These are phyloP conservation scores for Penicillium sp. DNA, from an alignment of 2,329 filamentous ascomycete genomes.

Conservation along the genomic window DNA sequence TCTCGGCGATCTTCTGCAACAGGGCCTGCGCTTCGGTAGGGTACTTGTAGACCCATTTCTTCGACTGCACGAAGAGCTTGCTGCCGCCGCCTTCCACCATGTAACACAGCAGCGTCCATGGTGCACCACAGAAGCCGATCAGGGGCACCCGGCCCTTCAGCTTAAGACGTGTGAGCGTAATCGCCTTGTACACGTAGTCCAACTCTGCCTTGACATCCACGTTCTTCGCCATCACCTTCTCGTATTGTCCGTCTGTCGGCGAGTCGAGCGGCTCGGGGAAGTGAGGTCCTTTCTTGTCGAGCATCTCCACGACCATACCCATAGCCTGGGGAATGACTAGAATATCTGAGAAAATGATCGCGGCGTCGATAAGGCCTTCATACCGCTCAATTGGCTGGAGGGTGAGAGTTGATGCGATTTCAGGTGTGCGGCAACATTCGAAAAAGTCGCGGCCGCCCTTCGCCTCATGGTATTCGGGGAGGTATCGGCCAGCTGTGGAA, in stretches of 20 bases:
- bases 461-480: slow-evolving; percentile 94
- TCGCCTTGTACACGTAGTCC: slow-evolving; percentile 93
- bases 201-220: slow-evolving; percentile 84
- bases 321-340: slow-evolving; percentile 96
- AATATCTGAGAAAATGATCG: slow-evolving; percentile 99
- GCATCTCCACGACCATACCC: slow-evolving; percentile 98
- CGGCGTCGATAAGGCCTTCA: slow-evolving; percentile 84
- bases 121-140: slow-evolving; percentile 94
- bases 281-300: slow-evolving; percentile 93
- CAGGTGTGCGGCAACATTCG: slow-evolving; percentile 89
- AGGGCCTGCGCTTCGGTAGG: slow-evolving; percentile 73
- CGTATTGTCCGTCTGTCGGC: slow-evolving; percentile 80
- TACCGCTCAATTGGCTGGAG: slow-evolving; percentile 93
- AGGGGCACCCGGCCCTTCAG: slow-evolving; percentile 82
- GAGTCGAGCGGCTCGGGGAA: slow-evolving; percentile 80
- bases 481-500: slow-evolving; percentile 78
- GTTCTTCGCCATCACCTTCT: slow-evolving; percentile 66
- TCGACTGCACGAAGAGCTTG: slow-evolving; percentile 89
- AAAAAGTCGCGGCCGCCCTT: slow-evolving; percentile 94
- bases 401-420: slow-evolving; percentile 88
- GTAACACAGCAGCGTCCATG: slow-evolving; percentile 96
- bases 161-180: slow-evolving; percentile 85
- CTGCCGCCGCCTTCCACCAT: slow-evolving; percentile 98
- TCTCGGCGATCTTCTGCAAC: slow-evolving; percentile 84
- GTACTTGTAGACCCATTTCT: slow-evolving; percentile 96